Evolutionary conservation across 208 protist species (phyloP).

Genomic region (Crithidia acanthocephali): DNA sequence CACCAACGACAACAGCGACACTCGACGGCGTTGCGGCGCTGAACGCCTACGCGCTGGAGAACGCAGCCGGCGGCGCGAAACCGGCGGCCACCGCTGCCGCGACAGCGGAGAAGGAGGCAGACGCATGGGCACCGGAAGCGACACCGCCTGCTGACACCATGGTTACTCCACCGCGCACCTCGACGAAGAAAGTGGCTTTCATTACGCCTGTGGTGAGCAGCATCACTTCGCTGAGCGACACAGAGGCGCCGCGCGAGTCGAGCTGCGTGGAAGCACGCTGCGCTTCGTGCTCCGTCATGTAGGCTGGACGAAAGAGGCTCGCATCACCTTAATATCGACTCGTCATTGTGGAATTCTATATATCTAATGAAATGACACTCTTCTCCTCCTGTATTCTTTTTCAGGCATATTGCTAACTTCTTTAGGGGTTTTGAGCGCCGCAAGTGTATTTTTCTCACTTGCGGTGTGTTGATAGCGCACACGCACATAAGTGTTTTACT

Average conservation of each 20-base stretch:
- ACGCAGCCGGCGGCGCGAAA: background rate
- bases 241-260: constrained; percentile 22
- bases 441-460: too few species aligned
- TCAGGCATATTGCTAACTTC: too few species aligned
- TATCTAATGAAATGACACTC: too few species aligned
- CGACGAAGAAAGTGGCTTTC: constrained; percentile 25
- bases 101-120: background rate
- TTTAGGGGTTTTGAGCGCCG: too few species aligned
- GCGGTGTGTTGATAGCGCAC: too few species aligned
- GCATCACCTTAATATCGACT: too few species aligned
- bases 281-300: constrained; percentile 34
- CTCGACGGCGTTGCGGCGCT: constrained; percentile 29
- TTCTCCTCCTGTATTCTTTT: background rate
- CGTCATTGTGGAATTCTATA: too few species aligned
- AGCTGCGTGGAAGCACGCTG: constrained; percentile 28
- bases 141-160: background rate
- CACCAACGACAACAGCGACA: background rate
- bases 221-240: constrained; percentile 6
- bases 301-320: background rate
- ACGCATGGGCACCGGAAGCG: background rate
- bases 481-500: background rate
- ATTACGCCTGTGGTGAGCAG: constrained; percentile 21
- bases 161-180: background rate
- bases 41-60: constrained; percentile 36
- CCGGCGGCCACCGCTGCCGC: background rate